Evolutionary conservation across 495 filamentous ascomycete genomes (phyloP).

Genomic region (Cenococcum geophilum): DNA sequence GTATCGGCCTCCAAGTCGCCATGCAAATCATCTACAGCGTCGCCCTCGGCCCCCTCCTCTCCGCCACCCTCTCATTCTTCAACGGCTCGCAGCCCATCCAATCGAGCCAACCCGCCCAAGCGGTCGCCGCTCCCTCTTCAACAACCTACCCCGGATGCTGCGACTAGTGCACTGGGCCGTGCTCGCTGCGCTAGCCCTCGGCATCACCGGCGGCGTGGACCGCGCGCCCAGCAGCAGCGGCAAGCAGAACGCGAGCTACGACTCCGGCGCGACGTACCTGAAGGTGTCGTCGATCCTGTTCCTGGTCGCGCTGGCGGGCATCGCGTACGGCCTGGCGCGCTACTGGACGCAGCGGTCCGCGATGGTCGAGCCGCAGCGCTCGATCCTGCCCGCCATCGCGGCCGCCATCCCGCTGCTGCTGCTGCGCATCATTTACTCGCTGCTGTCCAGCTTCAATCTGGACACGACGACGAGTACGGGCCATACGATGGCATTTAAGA

Average conservation of each 20-base stretch:
- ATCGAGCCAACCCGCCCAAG: not conserved
- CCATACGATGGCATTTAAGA: not conserved
- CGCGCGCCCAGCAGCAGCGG: constrained; percentile 6
- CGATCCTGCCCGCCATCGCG: constrained; percentile 2
- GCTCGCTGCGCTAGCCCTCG: not conserved
- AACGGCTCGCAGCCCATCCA: not conserved
- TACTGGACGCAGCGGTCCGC: not conserved
- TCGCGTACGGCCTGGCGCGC: not conserved
- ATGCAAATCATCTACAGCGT: not conserved
- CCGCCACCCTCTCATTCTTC: constrained; percentile 4
- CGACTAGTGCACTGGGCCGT: not conserved
- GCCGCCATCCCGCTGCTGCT: not conserved
- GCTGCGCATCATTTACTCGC: constrained; percentile 1
- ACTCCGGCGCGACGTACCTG: not conserved
- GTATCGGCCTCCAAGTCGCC: constrained; percentile 5
- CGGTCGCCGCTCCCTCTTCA: not conserved
- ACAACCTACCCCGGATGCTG: not conserved
- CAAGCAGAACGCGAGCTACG: not conserved
- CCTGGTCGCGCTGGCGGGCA: not conserved
- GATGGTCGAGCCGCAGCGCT: constrained; percentile 1
- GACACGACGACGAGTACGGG: not conserved
- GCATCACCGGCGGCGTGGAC: not conserved
- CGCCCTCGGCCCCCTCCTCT: constrained; percentile 3
- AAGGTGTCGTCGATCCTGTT: not conserved
- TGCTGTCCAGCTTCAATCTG: not conserved